A percentile compares a stretch with the other conserved stretches of the same genome.
phyloP scores from a whole-genome alignment of 2,329 filamentous ascomycete genomes.

The Coniochaeta ligniaria region DNA sequence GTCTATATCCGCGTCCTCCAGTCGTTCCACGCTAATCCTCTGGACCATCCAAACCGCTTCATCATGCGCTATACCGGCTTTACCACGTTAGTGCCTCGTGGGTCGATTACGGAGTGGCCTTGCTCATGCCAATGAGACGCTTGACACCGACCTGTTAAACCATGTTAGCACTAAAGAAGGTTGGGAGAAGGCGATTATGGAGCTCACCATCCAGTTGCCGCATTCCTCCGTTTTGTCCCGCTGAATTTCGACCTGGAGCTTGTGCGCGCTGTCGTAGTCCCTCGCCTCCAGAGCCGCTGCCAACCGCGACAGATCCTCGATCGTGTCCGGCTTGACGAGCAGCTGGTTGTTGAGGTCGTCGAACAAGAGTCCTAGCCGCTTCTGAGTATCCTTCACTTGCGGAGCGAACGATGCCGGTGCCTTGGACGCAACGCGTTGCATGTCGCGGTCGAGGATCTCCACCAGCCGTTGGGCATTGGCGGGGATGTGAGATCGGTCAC shows the following conservation, averaged over 20 bases:
- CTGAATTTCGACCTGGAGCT: conserved; percentile 68
- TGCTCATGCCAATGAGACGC: conserved; percentile 72
- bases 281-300: conserved; percentile 59
- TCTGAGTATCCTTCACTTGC: conserved; percentile 91
- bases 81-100: neutral
- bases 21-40: neutral
- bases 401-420: conserved; percentile 81
- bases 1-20: neutral
- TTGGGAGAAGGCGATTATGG: too few species aligned
- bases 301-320: conserved; percentile 58
- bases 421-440: conserved; percentile 79
- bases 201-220: conserved; percentile 78
- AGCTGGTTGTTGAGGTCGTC: conserved; percentile 97
- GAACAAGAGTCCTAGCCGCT: conserved; percentile 87
- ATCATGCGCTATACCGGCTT: neutral
- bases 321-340: conserved; percentile 72
- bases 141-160: conserved; percentile 61
- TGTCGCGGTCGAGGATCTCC: conserved; percentile 73
- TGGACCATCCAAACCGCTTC: neutral
- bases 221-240: conserved; percentile 73
- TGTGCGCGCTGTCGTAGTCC: conserved; percentile 61
- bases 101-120: conserved; percentile 51
- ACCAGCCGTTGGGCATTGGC: conserved; percentile 67
- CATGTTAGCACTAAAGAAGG: conserved; percentile 3
- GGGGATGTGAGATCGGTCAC: conserved; percentile 87